Percentiles rank a stretch among this genome's conserved stretches.
These are phyloP conservation scores for Arthrobotrys conoides DNA, from an alignment of 2,329 filamentous ascomycete species.

Conservation along the genomic window DNA sequence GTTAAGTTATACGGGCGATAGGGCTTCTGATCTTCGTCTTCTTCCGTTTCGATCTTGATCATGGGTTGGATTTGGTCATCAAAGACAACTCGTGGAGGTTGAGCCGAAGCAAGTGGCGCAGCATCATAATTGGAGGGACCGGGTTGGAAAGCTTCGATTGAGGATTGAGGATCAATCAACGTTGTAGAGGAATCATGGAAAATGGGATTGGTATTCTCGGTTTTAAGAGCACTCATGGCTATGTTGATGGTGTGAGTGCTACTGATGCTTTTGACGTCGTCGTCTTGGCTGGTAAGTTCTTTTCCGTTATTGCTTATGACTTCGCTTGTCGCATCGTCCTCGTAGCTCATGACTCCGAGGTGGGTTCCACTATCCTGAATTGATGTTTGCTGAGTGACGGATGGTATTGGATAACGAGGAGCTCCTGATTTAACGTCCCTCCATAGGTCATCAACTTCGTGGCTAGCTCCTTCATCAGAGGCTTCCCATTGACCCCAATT, in stretches of 20 bases:
- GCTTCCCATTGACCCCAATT: conserved; percentile 47
- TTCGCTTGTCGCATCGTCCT: conserved; percentile 48
- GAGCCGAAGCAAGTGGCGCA: neutral
- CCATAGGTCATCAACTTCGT: conserved; percentile 45
- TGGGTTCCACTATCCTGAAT: neutral
- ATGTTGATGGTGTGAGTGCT: conserved; percentile 43
- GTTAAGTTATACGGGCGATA: neutral
- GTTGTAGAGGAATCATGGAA: conserved; percentile 7
- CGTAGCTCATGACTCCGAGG: neutral
- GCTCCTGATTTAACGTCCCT: conserved; percentile 49
- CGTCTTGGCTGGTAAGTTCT: conserved; percentile 5
- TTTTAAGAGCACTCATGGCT: conserved; percentile 26
- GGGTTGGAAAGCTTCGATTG: neutral
- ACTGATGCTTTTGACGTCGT: conserved; percentile 42
- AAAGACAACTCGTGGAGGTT: neutral
- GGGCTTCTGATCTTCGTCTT: neutral
- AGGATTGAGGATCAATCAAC: neutral
- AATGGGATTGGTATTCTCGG: neutral
- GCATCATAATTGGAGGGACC: neutral
- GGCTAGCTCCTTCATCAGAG: neutral
- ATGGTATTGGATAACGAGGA: conserved; percentile 38
- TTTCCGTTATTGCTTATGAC: conserved; percentile 33
- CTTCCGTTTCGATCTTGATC: neutral
- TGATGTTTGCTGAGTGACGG: conserved; percentile 47
- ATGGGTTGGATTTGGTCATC: neutral